Evolutionary conservation across 163 green algal species (phyloP).

Genomic region (Volvox carteri): DNA sequence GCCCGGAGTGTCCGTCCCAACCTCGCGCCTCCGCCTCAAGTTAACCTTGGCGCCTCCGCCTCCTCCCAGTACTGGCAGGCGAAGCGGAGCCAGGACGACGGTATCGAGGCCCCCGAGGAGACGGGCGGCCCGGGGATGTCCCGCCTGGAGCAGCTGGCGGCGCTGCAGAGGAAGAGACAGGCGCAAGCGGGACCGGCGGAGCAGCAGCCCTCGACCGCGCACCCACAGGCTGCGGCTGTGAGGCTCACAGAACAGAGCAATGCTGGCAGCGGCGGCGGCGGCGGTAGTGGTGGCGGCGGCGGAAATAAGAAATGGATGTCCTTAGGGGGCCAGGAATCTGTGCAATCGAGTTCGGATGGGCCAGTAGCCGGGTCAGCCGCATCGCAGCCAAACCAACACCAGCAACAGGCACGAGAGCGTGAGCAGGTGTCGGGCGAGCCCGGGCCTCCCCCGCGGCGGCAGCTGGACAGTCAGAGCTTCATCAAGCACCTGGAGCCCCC

Average conservation of each 20-base stretch:
- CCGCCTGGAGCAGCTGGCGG: slow-evolving; percentile 27
- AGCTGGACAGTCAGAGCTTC: neutral
- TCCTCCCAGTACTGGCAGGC: slow-evolving; percentile 49
- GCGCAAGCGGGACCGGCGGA: neutral
- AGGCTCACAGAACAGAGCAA: neutral
- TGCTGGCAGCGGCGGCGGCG: neutral
- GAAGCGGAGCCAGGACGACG: slow-evolving; percentile 1
- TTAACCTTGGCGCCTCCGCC: slow-evolving; percentile 17
- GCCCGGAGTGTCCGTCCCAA: neutral
- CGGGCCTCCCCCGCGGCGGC: neutral
- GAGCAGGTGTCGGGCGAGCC: neutral
- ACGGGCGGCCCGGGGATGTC: neutral
- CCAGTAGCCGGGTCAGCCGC: neutral
- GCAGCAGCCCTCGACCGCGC: neutral
- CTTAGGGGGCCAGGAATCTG: neutral
- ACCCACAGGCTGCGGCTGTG: neutral
- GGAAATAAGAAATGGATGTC: neutral
- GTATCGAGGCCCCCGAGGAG: neutral
- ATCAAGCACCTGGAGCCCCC: slow-evolving; percentile 35
- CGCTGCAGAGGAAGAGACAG: slow-evolving; percentile 9
- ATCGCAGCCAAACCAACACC: neutral
- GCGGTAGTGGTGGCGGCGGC: neutral
- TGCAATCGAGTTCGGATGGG: neutral
- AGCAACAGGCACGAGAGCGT: neutral
- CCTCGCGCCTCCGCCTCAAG: neutral